phyloP scores from a whole-genome alignment of 1,139 yeast genomes.

The Tardiomyces digboiensis region DNA sequence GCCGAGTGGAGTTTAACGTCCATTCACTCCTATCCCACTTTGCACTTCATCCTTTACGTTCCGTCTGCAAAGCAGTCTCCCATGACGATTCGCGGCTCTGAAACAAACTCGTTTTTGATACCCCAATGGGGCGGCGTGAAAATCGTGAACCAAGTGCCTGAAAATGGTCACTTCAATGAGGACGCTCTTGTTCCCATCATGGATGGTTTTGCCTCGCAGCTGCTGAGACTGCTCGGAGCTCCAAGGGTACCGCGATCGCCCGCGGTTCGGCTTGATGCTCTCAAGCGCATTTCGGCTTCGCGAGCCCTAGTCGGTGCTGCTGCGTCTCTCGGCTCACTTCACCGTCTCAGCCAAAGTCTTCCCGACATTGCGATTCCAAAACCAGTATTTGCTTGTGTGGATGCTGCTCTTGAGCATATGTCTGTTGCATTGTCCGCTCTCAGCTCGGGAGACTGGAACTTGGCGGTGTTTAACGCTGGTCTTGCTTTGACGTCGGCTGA shows the following conservation, averaged over 20 bases:
- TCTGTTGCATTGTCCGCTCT: slow-evolving; percentile 27
- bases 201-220: slow-evolving; percentile 65
- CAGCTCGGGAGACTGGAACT: slow-evolving; percentile 28
- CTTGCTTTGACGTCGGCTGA: slow-evolving; percentile 50
- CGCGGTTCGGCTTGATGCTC: slow-evolving; percentile 51
- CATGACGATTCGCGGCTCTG: slow-evolving; percentile 33
- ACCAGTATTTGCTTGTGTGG: slow-evolving; percentile 42
- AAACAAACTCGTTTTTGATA: slow-evolving; percentile 60
- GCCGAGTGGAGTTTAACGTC: slow-evolving; percentile 67
- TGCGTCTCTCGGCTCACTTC: slow-evolving; percentile 59
- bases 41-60: slow-evolving; percentile 59
- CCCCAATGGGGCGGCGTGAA: slow-evolving; percentile 80
- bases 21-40: slow-evolving; percentile 42
- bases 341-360: slow-evolving; percentile 56
- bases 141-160: slow-evolving; percentile 17
- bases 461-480: slow-evolving; percentile 46
- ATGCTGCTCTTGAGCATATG: slow-evolving; percentile 32
- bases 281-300: slow-evolving; percentile 47
- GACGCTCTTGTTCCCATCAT: slow-evolving; percentile 47
- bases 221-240: slow-evolving; percentile 64
- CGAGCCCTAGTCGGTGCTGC: slow-evolving; percentile 42
- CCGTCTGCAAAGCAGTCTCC: slow-evolving; percentile 45
- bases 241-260: slow-evolving; percentile 49
- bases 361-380: slow-evolving; percentile 78
- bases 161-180: slow-evolving; percentile 17